A percentile compares a stretch with the other conserved stretches of the same genome.
Conservation (phyloP, 106 monocot species). For the Amphibolis antarctica region DNA sequence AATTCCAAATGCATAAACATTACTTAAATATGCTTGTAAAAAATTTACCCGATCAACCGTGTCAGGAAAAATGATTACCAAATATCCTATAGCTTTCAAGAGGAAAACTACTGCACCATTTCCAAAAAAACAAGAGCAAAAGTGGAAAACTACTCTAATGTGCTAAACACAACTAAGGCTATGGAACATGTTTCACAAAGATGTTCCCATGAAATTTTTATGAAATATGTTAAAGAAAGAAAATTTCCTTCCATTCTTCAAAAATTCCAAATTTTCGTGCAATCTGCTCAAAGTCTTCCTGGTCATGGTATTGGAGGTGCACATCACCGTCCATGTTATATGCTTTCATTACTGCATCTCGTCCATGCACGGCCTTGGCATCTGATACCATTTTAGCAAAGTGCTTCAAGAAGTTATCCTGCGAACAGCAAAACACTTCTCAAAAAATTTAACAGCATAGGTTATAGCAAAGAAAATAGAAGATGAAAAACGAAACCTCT, state of each 20-base stretch:
- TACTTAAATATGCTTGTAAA: too few species aligned
- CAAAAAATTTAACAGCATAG: not conserved
- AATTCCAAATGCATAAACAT: too few species aligned
- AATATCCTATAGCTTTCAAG: too few species aligned
- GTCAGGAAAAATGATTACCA: too few species aligned
- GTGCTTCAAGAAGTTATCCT: slow-evolving; percentile 58
- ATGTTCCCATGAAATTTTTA: not conserved
- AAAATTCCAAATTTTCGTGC: slow-evolving; percentile 95
- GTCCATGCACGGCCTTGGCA: slow-evolving; percentile 49
- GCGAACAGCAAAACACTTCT: slow-evolving; percentile 5
- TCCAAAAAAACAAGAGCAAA: too few species aligned
- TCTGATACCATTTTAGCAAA: slow-evolving; percentile 63
- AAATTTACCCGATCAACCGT: too few species aligned
- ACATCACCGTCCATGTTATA: slow-evolving; percentile 63
- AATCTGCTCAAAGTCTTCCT: slow-evolving; percentile 69
- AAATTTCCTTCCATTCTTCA: slow-evolving; percentile 94
- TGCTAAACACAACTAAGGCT: too few species aligned
- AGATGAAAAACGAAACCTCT: slow-evolving; percentile 32
- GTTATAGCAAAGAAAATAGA: not conserved
- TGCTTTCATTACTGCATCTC: slow-evolving; percentile 48
- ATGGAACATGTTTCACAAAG: not conserved
- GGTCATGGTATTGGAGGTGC: slow-evolving; percentile 62
- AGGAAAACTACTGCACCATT: too few species aligned
- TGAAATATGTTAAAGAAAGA: slow-evolving; percentile 1
- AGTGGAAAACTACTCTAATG: too few species aligned